Percentiles rank a stretch among this genome's conserved stretches.
phyloP scores from a whole-genome alignment of 2,329 filamentous ascomycete species.

The Penicillium sp. region DNA sequence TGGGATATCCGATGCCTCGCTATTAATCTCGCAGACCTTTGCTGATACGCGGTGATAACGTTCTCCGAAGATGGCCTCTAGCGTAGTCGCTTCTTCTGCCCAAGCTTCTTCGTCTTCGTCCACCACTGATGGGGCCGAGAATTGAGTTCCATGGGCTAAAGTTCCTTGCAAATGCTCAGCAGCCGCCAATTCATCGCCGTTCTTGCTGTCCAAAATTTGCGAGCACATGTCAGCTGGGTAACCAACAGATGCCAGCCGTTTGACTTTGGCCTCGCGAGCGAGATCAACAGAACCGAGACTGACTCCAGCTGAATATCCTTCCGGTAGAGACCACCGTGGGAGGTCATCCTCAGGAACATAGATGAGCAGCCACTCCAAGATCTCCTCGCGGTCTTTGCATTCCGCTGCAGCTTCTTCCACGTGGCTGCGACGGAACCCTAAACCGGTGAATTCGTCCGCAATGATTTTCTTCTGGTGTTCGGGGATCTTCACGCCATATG shows the following conservation, averaged over 20 bases:
- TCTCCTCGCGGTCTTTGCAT: constrained; percentile 89
- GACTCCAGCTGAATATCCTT: constrained; percentile 86
- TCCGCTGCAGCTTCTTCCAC: constrained; percentile 81
- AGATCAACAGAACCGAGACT: constrained; percentile 80
- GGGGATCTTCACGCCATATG: constrained; percentile 66
- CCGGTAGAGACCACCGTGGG: constrained; percentile 87
- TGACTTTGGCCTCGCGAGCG: constrained; percentile 75
- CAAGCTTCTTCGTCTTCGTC: constrained; percentile 58
- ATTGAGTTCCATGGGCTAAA: constrained; percentile 52
- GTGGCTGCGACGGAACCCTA: constrained; percentile 87
- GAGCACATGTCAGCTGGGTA: constrained; percentile 83
- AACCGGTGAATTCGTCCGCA: constrained; percentile 68
- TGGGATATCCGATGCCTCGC: constrained; percentile 52
- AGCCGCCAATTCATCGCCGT: constrained; percentile 70
- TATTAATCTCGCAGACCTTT: constrained; percentile 66
- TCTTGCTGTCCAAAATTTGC: constrained; percentile 67
- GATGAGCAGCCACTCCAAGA: constrained; percentile 91
- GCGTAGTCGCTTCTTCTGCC: constrained; percentile 78
- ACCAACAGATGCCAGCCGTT: constrained; percentile 75
- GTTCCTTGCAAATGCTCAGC: constrained; percentile 75
- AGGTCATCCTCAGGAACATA: constrained; percentile 96
- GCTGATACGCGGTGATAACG: constrained; percentile 61
- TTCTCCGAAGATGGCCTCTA: constrained; percentile 83
- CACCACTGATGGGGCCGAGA: constrained; percentile 12
- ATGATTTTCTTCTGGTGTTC: constrained; percentile 57